Percentiles rank a stretch among this genome's conserved stretches.
Evolutionary conservation across 2,329 filamentous ascomycete species (phyloP).

Genomic region (Mariannaea sp.): DNA sequence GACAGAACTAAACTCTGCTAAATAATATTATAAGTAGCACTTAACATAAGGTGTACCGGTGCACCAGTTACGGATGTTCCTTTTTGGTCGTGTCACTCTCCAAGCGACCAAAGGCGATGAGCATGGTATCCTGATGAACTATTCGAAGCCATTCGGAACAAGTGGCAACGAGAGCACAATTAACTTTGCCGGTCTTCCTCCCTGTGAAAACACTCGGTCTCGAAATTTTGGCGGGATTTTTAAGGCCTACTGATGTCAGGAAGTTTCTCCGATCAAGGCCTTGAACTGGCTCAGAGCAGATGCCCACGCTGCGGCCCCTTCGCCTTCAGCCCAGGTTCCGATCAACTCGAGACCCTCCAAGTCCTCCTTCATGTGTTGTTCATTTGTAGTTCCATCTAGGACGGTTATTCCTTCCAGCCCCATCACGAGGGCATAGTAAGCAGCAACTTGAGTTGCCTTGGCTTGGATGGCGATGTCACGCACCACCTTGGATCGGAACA

Average conservation of each 20-base stretch:
- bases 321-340: conserved; percentile 48
- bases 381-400: conserved; percentile 53
- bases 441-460: conserved; percentile 45
- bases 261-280: conserved; percentile 36
- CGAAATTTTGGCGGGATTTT: not conserved
- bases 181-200: too few species aligned
- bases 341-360: conserved; percentile 50
- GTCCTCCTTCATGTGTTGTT: conserved; percentile 56
- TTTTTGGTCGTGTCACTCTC: too few species aligned
- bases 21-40: too few species aligned
- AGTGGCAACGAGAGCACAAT: too few species aligned
- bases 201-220: not conserved
- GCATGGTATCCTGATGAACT: too few species aligned
- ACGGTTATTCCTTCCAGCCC: conserved; percentile 50
- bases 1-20: too few species aligned
- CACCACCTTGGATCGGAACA: conserved; percentile 53
- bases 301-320: conserved; percentile 55
- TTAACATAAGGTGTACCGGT: too few species aligned
- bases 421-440: conserved; percentile 55
- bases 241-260: not conserved
- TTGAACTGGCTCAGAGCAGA: conserved; percentile 55
- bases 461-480: conserved; percentile 50
- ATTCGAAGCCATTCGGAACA: too few species aligned
- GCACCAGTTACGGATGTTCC: too few species aligned
- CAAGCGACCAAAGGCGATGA: too few species aligned